A percentile compares a stretch with the other conserved stretches of the same genome.
Conservation (phyloP, 2,329 filamentous ascomycete species). For the Xylariaceae sp. region DNA sequence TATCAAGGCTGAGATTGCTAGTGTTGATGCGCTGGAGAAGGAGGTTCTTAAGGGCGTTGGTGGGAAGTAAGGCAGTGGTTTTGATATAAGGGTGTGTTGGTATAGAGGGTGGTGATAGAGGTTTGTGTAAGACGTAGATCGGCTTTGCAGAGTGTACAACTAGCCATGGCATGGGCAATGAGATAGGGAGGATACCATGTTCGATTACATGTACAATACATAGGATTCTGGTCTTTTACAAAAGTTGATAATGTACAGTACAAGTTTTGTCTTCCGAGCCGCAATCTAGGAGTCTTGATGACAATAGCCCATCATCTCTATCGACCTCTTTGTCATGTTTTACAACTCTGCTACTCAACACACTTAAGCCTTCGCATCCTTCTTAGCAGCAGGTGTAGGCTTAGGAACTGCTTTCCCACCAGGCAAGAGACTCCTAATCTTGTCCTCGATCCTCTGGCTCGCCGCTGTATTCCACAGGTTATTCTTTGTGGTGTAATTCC, state of each 20-base stretch:
- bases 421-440: constrained; percentile 27
- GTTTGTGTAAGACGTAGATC: not conserved
- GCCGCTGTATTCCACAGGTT: constrained; percentile 29
- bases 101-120: not conserved
- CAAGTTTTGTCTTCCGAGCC: not conserved
- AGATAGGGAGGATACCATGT: not conserved
- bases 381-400: not conserved
- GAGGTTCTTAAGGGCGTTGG: constrained; percentile 39
- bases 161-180: not conserved
- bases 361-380: constrained; percentile 13
- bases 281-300: not conserved
- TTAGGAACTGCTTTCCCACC: not conserved
- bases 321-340: not conserved
- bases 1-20: constrained; percentile 47
- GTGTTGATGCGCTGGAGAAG: constrained; percentile 50
- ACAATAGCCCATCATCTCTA: not conserved
- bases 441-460: constrained; percentile 25
- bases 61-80: constrained; percentile 25
- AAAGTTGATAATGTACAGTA: constrained; percentile 19
- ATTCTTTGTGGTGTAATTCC: constrained; percentile 37
- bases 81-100: not conserved
- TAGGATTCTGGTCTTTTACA: constrained; percentile 19
- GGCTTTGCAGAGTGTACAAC: not conserved
- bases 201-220: constrained; percentile 23
- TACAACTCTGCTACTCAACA: not conserved